Evolutionary conservation across 306 rosid species (phyloP).

Genomic region (Castanea sativa): DNA sequence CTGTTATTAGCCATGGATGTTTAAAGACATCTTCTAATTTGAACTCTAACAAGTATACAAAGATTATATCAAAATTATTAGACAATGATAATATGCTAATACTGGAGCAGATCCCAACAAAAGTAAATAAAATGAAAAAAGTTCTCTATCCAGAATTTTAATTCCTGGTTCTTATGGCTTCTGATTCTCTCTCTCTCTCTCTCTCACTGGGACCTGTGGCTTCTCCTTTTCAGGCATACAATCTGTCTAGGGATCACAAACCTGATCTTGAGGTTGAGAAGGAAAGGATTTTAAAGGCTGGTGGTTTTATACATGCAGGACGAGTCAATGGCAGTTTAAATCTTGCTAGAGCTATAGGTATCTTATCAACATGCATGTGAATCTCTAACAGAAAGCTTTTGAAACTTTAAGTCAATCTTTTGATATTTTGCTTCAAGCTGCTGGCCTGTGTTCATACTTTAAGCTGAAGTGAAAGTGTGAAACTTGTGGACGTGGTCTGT

Average conservation of each 20-base stretch:
- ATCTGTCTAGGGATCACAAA: constrained; percentile 92
- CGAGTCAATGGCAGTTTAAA: constrained; percentile 96
- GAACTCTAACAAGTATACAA: not conserved
- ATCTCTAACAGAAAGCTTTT: not conserved
- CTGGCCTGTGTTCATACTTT: constrained; percentile 8
- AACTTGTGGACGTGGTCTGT: constrained; percentile 1
- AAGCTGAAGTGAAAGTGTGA: constrained; percentile 4
- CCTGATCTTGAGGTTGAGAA: constrained; percentile 90
- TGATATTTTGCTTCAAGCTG: not conserved
- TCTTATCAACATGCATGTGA: constrained; percentile 1
- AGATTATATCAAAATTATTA: not conserved
- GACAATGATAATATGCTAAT: not conserved
- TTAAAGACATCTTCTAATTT: not conserved
- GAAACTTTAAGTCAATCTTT: constrained; percentile 1
- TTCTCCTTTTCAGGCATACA: constrained; percentile 73
- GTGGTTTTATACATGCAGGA: constrained; percentile 95
- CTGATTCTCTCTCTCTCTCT: not conserved
- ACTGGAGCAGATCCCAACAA: not conserved
- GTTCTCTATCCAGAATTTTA: not conserved
- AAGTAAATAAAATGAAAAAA: not conserved
- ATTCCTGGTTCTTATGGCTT: not conserved
- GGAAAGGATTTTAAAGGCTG: constrained; percentile 90
- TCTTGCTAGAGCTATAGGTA: constrained; percentile 98
- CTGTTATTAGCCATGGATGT: not conserved
- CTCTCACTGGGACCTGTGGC: not conserved